Base-by-base conservation (phyloP, 305 asterid species). In the Fraxinus sp. region DNA sequence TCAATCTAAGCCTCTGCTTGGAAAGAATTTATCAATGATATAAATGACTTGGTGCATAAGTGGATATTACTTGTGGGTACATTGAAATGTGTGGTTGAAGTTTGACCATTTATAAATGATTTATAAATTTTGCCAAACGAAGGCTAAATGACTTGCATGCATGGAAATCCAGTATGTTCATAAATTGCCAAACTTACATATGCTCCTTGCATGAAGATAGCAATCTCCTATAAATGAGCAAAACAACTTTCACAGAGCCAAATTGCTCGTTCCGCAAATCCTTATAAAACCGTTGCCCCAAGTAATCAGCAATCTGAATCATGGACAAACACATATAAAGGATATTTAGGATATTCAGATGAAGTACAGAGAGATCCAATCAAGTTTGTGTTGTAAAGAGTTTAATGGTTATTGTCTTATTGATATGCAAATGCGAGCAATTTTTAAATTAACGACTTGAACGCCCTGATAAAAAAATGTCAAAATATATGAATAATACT, bases 141-240 rank as follows among this genome's bases (percentile, higher is more conserved):
- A 43, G 16, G 55, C 16, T 43, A 43, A 41, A 43, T 43, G 55
- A 43, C 5, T 43, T 43, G 55, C 55, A 43, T 10, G 16, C 6
- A n/a, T 9, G 37, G 36, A 22, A 35, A 26, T 16, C 37, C 59
- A 37, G 55, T 75, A 55, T 18, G 16, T 14, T 4, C 32, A 24
- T 2, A 37, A 75, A 33, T 20, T 33, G 39, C 62, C 68, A 77
- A 87, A 89, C 92, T 89, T 89, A 89, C 91, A 89, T 87, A 84
- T 87, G 92, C 81, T 86, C 92, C 91, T 89, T 89, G 86, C 92
- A 89, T 86, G 92, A 86, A 85, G 89, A 86, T 81, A 88, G 80
- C 82, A 87, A 85, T 75, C 86, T 89, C 90, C 86, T 82, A 82
- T 89, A 89, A 77, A 89, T 83, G 30, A 81, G 78, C 79, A 86